A percentile compares a stretch with the other conserved stretches of the same genome.
These are phyloP conservation scores for Ustilago trichophora DNA, from an alignment of 1,284 basidiomycete genomes.

Conservation along the genomic window DNA sequence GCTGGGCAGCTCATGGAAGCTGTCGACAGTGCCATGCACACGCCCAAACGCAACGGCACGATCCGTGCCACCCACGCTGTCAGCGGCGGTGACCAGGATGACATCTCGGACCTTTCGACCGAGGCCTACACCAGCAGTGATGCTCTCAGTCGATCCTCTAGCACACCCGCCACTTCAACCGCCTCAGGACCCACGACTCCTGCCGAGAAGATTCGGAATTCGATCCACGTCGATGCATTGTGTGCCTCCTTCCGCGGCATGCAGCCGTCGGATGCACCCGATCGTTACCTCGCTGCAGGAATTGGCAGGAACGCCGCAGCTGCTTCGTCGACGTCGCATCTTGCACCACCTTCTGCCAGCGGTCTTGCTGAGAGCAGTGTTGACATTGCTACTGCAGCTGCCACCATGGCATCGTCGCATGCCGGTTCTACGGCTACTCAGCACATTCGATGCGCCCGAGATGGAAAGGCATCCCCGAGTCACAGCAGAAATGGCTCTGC, in stretches of 20 bases:
- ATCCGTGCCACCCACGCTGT: slow-evolving; percentile 13
- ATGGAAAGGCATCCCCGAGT: slow-evolving; percentile 40
- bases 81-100: slow-evolving; percentile 29
- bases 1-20: slow-evolving; percentile 49
- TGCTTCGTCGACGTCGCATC: slow-evolving; percentile 19
- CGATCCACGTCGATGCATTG: slow-evolving; percentile 52
- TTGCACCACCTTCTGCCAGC: slow-evolving; percentile 30
- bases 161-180: slow-evolving; percentile 51
- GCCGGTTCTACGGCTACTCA: slow-evolving; percentile 35
- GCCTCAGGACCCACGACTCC: slow-evolving; percentile 45
- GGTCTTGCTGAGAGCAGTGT: slow-evolving; percentile 28
- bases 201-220: slow-evolving; percentile 31
- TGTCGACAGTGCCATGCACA: slow-evolving; percentile 47
- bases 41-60: slow-evolving; percentile 27
- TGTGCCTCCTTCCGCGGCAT: slow-evolving; percentile 48
- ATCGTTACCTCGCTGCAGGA: slow-evolving; percentile 19
- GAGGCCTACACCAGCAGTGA: slow-evolving; percentile 41
- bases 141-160: slow-evolving; percentile 36
- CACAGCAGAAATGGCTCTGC: slow-evolving; percentile 32
- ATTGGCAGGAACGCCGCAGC: slow-evolving; percentile 26
- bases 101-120: slow-evolving; percentile 33
- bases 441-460: slow-evolving; percentile 39
- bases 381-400: slow-evolving; percentile 35
- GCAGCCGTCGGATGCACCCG: slow-evolving; percentile 32
- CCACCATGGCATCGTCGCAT: slow-evolving; percentile 36